phyloP scores from a whole-genome alignment of 164 flowering plant genomes.

The Nelumbo lutea region DNA sequence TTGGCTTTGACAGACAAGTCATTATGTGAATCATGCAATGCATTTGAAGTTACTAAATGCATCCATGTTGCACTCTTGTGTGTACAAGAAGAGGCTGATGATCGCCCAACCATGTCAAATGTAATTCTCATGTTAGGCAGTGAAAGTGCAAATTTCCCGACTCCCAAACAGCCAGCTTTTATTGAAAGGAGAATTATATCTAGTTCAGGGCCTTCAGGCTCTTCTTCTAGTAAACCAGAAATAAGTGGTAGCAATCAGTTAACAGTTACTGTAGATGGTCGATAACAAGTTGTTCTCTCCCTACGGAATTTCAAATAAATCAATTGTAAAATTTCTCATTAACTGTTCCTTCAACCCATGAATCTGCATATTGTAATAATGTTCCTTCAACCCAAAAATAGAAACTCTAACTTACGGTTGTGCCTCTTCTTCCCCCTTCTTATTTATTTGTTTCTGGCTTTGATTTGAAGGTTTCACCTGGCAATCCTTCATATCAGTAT shows the following conservation, averaged over 20 bases:
- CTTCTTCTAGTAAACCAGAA: constrained; percentile 9
- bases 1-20: constrained; percentile 12
- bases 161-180: constrained; percentile 16
- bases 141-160: constrained; percentile 15
- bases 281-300: background rate
- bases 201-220: constrained; percentile 7
- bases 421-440: too few species aligned
- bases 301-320: too few species aligned
- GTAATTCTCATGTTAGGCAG: constrained; percentile 17
- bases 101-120: constrained; percentile 23
- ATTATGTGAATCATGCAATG: constrained; percentile 8
- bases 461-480: too few species aligned
- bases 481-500: too few species aligned
- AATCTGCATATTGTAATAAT: too few species aligned
- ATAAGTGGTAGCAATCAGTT: background rate
- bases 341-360: too few species aligned
- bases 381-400: too few species aligned
- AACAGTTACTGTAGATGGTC: constrained; percentile 2
- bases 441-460: too few species aligned
- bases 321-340: too few species aligned
- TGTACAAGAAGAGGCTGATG: constrained; percentile 13
- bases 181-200: constrained; percentile 12
- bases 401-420: too few species aligned
- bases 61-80: constrained; percentile 7
- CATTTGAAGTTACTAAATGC: constrained; percentile 12